These are phyloP conservation scores for Debaryomyces fabryi DNA, from an alignment of 1,139 yeast genomes.

Conservation along the genomic window DNA sequence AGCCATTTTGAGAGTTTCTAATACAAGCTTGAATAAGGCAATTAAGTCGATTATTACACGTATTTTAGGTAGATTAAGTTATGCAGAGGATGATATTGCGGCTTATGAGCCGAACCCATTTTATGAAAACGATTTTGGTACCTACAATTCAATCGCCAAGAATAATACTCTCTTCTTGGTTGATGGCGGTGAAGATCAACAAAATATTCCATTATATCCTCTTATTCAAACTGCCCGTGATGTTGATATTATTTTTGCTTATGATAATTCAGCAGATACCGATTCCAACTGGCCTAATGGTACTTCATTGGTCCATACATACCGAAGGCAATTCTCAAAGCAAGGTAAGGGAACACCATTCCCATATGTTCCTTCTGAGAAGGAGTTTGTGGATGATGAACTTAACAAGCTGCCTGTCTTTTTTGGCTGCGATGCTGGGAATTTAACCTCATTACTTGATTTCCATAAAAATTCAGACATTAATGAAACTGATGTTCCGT, in stretches of 20 bases:
- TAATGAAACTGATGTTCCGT: constrained; percentile 41
- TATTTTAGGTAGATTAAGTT: constrained; percentile 30
- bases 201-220: constrained; percentile 80
- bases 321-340: constrained; percentile 47
- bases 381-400: constrained; percentile 30
- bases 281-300: constrained; percentile 75
- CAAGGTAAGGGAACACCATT: constrained; percentile 46
- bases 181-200: constrained; percentile 90
- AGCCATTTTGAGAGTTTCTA: constrained; percentile 26
- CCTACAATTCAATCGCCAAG: constrained; percentile 24
- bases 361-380: constrained; percentile 42
- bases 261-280: constrained; percentile 86
- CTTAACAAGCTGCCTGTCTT: constrained; percentile 39
- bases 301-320: constrained; percentile 60
- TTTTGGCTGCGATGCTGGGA: constrained; percentile 43
- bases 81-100: constrained; percentile 41
- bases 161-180: constrained; percentile 59
- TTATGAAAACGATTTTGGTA: constrained; percentile 22
- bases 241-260: constrained; percentile 80
- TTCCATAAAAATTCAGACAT: constrained; percentile 30
- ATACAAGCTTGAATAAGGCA: constrained; percentile 22
- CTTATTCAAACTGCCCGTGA: constrained; percentile 68
- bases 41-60: constrained; percentile 29
- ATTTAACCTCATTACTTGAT: constrained; percentile 31
- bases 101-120: constrained; percentile 47